These are phyloP conservation scores for Trichoderma orchidacearum DNA, from an alignment of 495 filamentous ascomycete species.

Conservation along the genomic window DNA sequence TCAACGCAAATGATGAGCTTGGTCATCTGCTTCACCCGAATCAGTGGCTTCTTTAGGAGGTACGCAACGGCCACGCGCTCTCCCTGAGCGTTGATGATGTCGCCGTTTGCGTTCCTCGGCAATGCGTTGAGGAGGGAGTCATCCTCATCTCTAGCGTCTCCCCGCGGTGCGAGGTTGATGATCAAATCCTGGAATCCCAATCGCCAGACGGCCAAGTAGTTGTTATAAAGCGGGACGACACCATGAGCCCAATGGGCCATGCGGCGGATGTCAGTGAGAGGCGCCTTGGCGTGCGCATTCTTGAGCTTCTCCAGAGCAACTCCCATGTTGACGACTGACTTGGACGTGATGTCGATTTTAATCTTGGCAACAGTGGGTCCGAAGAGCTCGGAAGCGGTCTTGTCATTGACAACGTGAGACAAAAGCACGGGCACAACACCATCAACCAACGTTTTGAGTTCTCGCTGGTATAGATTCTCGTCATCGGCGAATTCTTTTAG, in stretches of 20 bases:
- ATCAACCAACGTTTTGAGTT: slow-evolving; percentile 86
- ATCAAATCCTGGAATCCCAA: slow-evolving; percentile 92
- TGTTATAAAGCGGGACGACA: slow-evolving; percentile 63
- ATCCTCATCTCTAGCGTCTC: slow-evolving; percentile 30
- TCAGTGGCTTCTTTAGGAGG: slow-evolving; percentile 75
- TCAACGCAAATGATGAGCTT: slow-evolving; percentile 54
- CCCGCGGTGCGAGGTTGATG: slow-evolving; percentile 73
- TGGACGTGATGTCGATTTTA: slow-evolving; percentile 42
- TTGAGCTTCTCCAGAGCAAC: slow-evolving; percentile 75
- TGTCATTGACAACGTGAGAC: slow-evolving; percentile 62
- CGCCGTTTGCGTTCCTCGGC: slow-evolving; percentile 63
- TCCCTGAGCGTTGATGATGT: slow-evolving; percentile 62
- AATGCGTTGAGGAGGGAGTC: slow-evolving; percentile 53
- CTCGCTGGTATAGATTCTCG: slow-evolving; percentile 81
- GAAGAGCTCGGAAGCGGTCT: slow-evolving; percentile 55
- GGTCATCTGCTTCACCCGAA: slow-evolving; percentile 74
- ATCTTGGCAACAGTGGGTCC: slow-evolving; percentile 10
- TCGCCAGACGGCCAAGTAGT: slow-evolving; percentile 84
- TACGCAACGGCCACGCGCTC: slow-evolving; percentile 93
- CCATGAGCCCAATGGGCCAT: slow-evolving; percentile 71
- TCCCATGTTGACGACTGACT: slow-evolving; percentile 91
- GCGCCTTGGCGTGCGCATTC: slow-evolving; percentile 64
- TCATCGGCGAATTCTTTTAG: slow-evolving; percentile 72
- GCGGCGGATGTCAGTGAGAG: slow-evolving; percentile 49
- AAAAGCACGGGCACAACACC: slow-evolving; percentile 92